A percentile compares a stretch with the other conserved stretches of the same genome.
Conservation (phyloP, 2,329 filamentous ascomycete genomes). For the Verticillium dahliae region DNA sequence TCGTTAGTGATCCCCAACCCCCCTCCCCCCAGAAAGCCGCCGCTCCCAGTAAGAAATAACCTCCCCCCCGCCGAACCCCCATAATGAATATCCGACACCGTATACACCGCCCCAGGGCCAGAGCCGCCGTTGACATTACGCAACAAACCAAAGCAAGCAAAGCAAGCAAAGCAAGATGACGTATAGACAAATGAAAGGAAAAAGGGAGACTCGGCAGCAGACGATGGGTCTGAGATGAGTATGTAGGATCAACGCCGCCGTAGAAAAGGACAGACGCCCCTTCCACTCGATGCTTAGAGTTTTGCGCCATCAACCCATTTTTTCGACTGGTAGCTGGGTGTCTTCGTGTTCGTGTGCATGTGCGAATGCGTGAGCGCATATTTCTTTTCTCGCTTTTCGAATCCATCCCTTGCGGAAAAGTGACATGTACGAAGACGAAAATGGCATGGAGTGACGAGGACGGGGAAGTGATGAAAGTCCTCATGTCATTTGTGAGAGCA, state of each 20-base stretch:
- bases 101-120: background rate
- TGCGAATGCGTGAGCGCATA: background rate
- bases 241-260: background rate
- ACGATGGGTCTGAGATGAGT: background rate
- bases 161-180: background rate
- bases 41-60: background rate
- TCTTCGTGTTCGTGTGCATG: background rate
- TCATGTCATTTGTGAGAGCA: background rate
- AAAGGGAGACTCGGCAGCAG: background rate
- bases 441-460: background rate
- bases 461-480: background rate
- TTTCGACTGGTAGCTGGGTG: background rate
- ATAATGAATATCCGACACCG: background rate
- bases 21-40: background rate
- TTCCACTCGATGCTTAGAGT: background rate
- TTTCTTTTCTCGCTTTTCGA: background rate
- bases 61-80: background rate
- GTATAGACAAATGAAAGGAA: background rate
- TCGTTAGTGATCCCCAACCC: background rate
- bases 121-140: background rate
- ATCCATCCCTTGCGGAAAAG: background rate
- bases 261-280: background rate
- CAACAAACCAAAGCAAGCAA: background rate
- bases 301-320: background rate
- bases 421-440: background rate